Base-by-base conservation (phyloP, 202 grass and related monocot species). In the Setaria viridis region DNA sequence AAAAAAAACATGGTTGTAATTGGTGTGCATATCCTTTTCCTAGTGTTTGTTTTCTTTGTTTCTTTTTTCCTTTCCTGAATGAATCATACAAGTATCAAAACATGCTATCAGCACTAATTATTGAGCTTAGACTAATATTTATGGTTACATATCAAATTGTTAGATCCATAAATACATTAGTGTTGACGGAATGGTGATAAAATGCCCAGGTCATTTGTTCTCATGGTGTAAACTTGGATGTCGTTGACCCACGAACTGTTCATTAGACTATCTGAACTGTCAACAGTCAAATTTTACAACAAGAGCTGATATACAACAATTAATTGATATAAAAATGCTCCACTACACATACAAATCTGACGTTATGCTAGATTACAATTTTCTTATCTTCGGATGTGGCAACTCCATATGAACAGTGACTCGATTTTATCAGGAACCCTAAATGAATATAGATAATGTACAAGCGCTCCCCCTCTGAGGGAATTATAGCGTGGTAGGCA, bases 351-450 rank as follows among this genome's bases (percentile, higher is more conserved):
- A 68, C 65, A 82, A 71, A 82, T 78, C 33, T 62, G 49, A 78
- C n/a, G 57, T 85, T 53, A 87, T 74, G 86, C 89, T 91, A 91
- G n/a, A 88, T 91, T 91, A 85, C 89, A 91, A 55, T 82, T 88
- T 74, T 50, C 82, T 85, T 82, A 81, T 59, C 85, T 91, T 84
- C 57, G 43, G 77, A 55, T 37, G 56, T 58, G 19, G 64, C 86
- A 91, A 85, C 84, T 71, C 72, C 67, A 69, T 91, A 91, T 85
- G 50, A 82, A 85, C 86, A 88, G 65, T 85, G 78, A 74, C 49
- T 51, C 70, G 42, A 51, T 81, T 76, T 67, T 88, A 88, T 85
- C 78, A 74, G 82, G 32, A 49, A 76, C 49, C 78, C 89, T 85
- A 88, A 78, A 88, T 69, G 82, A 82, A 91, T 85, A 77, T 76